These are phyloP conservation scores for Rachicladosporium sp. DNA, from an alignment of 2,329 filamentous ascomycete genomes.

Conservation along the genomic window DNA sequence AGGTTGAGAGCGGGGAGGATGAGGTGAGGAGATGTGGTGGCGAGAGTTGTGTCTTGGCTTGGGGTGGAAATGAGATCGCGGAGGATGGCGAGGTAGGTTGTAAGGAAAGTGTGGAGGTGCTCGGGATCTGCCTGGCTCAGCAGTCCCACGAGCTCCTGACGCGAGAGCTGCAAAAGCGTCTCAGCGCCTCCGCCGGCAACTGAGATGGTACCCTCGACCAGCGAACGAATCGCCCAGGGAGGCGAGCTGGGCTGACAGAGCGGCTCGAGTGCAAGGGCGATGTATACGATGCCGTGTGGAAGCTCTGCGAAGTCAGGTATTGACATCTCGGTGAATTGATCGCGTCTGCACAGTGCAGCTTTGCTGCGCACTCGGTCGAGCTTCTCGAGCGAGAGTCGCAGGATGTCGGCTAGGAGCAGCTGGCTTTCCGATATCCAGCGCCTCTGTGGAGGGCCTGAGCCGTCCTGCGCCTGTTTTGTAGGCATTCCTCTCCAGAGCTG, in stretches of 20 bases:
- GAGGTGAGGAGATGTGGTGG: constrained; percentile 6
- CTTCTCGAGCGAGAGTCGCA: constrained; percentile 74
- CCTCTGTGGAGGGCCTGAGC: too few relatives aligned
- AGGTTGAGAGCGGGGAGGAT: constrained; percentile 57
- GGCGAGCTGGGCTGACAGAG: constrained; percentile 1
- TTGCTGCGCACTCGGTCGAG: constrained; percentile 70
- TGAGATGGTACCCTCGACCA: constrained; percentile 57
- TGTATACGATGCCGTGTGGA: constrained; percentile 10
- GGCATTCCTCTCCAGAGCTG: neutral
- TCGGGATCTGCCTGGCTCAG: constrained; percentile 12
- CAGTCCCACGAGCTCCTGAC: constrained; percentile 47
- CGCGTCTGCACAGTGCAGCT: constrained; percentile 38
- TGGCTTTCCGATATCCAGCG: constrained; percentile 3
- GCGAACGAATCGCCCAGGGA: constrained; percentile 26
- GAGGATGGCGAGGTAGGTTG: constrained; percentile 13
- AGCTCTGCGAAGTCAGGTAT: constrained; percentile 1
- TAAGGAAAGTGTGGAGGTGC: constrained; percentile 10
- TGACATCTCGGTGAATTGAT: neutral
- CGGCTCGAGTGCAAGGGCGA: constrained; percentile 10
- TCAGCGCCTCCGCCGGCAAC: constrained; percentile 71
- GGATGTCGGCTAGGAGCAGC: constrained; percentile 18
- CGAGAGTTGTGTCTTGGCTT: neutral
- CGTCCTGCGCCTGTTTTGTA: too few relatives aligned
- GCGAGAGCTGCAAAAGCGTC: constrained; percentile 56
- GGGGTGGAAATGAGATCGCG: constrained; percentile 8